Percentiles rank a stretch among this genome's conserved stretches.
Conservation (phyloP, 116 monocot species). For the Papilionanthe hybrid region DNA sequence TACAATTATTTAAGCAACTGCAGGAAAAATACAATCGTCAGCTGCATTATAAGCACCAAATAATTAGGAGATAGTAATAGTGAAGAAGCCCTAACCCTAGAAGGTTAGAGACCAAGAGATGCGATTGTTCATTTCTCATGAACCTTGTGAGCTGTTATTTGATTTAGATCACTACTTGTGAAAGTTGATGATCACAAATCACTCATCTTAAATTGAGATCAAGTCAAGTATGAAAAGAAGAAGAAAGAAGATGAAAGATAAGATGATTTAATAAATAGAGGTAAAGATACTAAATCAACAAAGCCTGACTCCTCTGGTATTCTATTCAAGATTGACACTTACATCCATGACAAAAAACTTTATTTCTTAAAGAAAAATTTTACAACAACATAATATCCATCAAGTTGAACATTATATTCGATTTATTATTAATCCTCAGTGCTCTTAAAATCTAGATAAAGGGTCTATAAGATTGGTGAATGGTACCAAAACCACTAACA, state of each 20-base stretch:
- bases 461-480: not conserved
- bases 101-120: not conserved
- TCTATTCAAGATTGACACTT: not conserved
- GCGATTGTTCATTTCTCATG: not conserved
- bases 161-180: not conserved
- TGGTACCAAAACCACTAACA: not conserved
- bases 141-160: not conserved
- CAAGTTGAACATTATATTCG: not conserved
- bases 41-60: not conserved
- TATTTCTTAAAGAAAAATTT: not conserved
- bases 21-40: not conserved
- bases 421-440: not conserved
- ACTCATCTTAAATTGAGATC: not conserved
- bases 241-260: not conserved
- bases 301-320: not conserved
- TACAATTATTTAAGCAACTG: not conserved
- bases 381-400: not conserved
- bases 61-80: not conserved
- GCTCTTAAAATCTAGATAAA: not conserved
- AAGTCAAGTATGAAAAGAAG: not conserved
- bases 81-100: not conserved
- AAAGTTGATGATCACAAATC: not conserved
- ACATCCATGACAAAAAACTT: not conserved
- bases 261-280: not conserved
- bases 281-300: not conserved